These are phyloP conservation scores for Neurospora terricola DNA, from an alignment of 495 filamentous ascomycete species.

Conservation along the genomic window DNA sequence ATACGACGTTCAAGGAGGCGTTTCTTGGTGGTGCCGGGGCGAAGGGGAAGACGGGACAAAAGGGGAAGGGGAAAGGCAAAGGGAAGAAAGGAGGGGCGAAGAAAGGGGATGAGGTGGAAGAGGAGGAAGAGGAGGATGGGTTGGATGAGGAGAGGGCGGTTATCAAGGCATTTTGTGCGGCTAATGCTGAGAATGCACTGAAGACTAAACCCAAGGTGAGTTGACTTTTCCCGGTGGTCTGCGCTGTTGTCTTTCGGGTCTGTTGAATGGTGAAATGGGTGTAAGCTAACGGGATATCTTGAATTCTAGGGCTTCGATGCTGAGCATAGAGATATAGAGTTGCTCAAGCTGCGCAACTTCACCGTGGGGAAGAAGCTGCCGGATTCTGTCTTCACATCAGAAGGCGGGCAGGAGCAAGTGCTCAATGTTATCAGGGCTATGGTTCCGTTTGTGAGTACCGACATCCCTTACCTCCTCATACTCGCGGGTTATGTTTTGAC, in stretches of 20 bases:
- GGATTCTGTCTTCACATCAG: constrained; percentile 44
- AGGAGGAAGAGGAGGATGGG: neutral
- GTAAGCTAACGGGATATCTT: neutral
- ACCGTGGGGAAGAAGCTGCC: constrained; percentile 54
- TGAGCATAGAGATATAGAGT: constrained; percentile 40
- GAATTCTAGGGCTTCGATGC: constrained; percentile 54
- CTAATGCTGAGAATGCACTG: constrained; percentile 61
- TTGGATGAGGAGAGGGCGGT: constrained; percentile 10
- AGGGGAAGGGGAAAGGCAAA: neutral
- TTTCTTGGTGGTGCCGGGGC: constrained; percentile 50
- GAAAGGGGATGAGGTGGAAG: neutral
- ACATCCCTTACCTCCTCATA: constrained; percentile 11
- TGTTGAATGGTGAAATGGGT: neutral
- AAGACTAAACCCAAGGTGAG: constrained; percentile 80
- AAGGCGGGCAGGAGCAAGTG: constrained; percentile 25
- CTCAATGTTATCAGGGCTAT: constrained; percentile 41
- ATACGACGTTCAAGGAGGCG: constrained; percentile 44
- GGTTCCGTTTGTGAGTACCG: constrained; percentile 49
- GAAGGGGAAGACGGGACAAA: constrained; percentile 14
- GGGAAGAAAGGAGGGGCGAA: neutral
- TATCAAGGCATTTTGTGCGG: constrained; percentile 55
- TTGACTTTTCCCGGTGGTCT: neutral
- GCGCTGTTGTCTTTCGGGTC: neutral
- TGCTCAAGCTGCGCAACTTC: constrained; percentile 49
- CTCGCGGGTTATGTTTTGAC: neutral